Percentiles rank a stretch among this genome's conserved stretches.
phyloP scores from a whole-genome alignment of 768 basidiomycete genomes.

The Leccinum sublutescens region DNA sequence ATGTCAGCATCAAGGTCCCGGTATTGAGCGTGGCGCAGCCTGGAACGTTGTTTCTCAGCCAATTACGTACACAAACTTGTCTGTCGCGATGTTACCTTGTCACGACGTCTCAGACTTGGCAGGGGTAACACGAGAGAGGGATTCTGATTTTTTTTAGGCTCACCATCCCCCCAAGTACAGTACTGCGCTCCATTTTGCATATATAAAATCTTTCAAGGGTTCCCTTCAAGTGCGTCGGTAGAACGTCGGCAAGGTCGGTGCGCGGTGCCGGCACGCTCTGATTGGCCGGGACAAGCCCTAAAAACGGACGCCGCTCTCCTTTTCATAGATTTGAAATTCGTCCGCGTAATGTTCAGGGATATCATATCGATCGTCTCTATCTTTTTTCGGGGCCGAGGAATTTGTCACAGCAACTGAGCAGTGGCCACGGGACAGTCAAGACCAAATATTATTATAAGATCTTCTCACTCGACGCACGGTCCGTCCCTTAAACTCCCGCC shows the following conservation, averaged over 20 bases:
- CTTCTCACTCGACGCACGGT: background rate
- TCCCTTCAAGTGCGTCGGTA: background rate
- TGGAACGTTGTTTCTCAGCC: background rate
- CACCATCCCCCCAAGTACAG: background rate
- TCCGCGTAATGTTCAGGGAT: background rate
- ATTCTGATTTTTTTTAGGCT: no score
- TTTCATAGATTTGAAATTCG: background rate
- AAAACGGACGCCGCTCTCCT: no score
- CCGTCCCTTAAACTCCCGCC: background rate
- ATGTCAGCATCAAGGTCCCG: no score
- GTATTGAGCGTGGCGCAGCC: no score
- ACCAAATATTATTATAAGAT: background rate
- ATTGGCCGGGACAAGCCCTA: background rate
- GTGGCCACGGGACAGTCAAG: no score
- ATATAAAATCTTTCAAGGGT: no score
- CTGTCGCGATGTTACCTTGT: background rate
- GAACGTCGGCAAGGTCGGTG: background rate
- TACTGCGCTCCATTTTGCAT: no score
- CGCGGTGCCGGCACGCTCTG: background rate
- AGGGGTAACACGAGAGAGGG: background rate
- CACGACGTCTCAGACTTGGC: background rate
- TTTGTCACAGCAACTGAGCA: no score
- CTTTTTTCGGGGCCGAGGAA: no score
- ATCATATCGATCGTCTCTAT: background rate
- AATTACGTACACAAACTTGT: no score